Base-by-base conservation (phyloP, 1,284 basidiomycete species). In the Ustanciosporium gigantosporum region DNA sequence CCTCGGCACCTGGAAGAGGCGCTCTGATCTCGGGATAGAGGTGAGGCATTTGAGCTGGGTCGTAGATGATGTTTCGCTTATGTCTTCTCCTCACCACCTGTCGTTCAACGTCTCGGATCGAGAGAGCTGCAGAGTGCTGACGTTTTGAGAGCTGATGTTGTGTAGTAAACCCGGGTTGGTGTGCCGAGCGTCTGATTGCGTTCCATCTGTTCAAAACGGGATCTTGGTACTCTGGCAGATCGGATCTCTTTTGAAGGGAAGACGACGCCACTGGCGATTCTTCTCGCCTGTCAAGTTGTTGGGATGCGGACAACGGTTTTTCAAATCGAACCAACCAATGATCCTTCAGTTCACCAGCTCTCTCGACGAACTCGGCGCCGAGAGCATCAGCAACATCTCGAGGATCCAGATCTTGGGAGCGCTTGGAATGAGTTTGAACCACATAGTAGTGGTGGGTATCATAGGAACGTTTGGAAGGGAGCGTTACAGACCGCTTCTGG, bases 381-480 rank as follows among this genome's bases (percentile, higher is more conserved):
- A 97, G 83, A 2, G 81, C 79, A 3, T 79, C 59, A 2, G 87
- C 83, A 35, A 88, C 50, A 8, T 77, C 68, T 21, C 58, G 41
- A 1, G 68, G 70, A 16, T 65, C 57, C 2, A 83, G 55, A 82
- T 81, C 27, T 81, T 81, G 20, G 58, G 59, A 68, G 38, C 79
- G 76, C 6, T 73, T 72, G 40, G 88, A 84, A 66, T 83, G 79
- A 74, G 90, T 84, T 77, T 91, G 87, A 21, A 94, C 78, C 53
- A 91, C 88, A 81, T 93, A 94, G 81, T 99, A 98, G 68, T 88
- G 83, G 79, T 97, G 89, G 7, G 88, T 87, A 65, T 83, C 79
- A 78, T 97, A 93, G 2, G 67, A 62, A 16, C 79, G 67, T 55
- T 69, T 73, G 9, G 50, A 47, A 38, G 76, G 68, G 14, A 68